A percentile compares a stretch with the other conserved stretches of the same genome.
Evolutionary conservation across 1,139 yeast genomes (phyloP).

Genomic region (Candida tropicalis): DNA sequence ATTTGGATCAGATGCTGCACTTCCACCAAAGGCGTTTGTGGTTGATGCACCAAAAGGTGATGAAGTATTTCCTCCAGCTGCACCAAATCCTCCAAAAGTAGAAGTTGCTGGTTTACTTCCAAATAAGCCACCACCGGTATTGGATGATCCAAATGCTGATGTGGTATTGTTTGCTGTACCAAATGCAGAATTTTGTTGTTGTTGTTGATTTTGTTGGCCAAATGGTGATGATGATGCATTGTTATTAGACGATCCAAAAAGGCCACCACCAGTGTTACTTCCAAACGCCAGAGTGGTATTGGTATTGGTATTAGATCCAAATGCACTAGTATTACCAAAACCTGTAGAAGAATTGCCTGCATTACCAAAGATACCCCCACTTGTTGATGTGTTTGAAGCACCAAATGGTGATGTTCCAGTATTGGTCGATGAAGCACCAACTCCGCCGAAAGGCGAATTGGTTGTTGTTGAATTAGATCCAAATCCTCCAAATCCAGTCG

Average conservation of each 20-base stretch:
- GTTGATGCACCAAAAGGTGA: slow-evolving; percentile 27
- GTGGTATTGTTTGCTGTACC: slow-evolving; percentile 21
- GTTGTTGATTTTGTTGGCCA: slow-evolving; percentile 17
- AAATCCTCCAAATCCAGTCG: slow-evolving; percentile 67
- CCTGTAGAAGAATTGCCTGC: slow-evolving; percentile 16
- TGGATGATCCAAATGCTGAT: slow-evolving; percentile 21
- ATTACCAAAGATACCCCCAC: slow-evolving; percentile 17
- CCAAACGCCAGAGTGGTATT: slow-evolving; percentile 20
- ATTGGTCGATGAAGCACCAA: slow-evolving; percentile 19
- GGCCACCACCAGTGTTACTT: slow-evolving; percentile 28
- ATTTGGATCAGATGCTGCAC: slow-evolving; percentile 37
- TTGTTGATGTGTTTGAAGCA: slow-evolving; percentile 18
- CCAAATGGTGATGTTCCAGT: slow-evolving; percentile 40
- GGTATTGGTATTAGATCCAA: slow-evolving; percentile 20
- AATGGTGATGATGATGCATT: slow-evolving; percentile 24
- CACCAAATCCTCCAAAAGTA: slow-evolving; percentile 27
- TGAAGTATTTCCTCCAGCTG: slow-evolving; percentile 21
- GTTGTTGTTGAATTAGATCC: slow-evolving; percentile 39
- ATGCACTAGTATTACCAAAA: slow-evolving; percentile 20
- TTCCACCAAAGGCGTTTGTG: slow-evolving; percentile 25
- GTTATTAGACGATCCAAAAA: slow-evolving; percentile 27
- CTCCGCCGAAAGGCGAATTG: slow-evolving; percentile 34
- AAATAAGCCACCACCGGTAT: slow-evolving; percentile 33
- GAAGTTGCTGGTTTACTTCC: slow-evolving; percentile 25
- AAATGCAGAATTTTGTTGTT: slow-evolving; percentile 16